Percentiles rank a stretch among this genome's conserved stretches.
Conservation (phyloP, 331 rosid genomes). For the Rosa hybrid region DNA sequence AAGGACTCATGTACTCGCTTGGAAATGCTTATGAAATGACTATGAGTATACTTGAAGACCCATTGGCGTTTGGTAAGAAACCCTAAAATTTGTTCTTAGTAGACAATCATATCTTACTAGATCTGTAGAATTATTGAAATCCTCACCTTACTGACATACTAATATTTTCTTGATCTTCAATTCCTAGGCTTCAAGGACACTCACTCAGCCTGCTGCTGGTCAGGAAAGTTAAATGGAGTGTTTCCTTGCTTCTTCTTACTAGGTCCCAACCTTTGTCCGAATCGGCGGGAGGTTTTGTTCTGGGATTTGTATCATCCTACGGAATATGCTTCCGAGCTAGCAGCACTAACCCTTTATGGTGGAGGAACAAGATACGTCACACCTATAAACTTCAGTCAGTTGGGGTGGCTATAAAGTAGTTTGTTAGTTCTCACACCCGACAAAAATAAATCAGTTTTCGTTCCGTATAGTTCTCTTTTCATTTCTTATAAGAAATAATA, state of each 20-base stretch:
- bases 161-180: neutral
- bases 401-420: conserved; percentile 2
- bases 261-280: conserved; percentile 21
- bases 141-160: neutral
- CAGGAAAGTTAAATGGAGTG: conserved; percentile 28
- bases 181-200: conserved; percentile 39
- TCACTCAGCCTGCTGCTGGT: conserved; percentile 50
- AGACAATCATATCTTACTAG: neutral
- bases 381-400: conserved; percentile 14
- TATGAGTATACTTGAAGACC: conserved; percentile 6
- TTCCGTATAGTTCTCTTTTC: too few species aligned
- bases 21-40: conserved; percentile 37
- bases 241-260: conserved; percentile 14
- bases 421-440: neutral
- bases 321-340: conserved; percentile 32
- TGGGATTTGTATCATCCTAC: conserved; percentile 55
- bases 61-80: conserved; percentile 33
- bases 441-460: neutral
- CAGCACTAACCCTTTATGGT: conserved; percentile 27
- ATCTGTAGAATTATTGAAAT: neutral
- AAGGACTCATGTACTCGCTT: conserved; percentile 39
- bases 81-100: neutral
- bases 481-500: too few species aligned
- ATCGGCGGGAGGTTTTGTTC: conserved; percentile 34
- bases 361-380: conserved; percentile 10